Evolutionary conservation across 805 yeast species (phyloP), one percentile per base, ranked within the genome.

Genomic region (Hanseniaspora nectarophila): DNA sequence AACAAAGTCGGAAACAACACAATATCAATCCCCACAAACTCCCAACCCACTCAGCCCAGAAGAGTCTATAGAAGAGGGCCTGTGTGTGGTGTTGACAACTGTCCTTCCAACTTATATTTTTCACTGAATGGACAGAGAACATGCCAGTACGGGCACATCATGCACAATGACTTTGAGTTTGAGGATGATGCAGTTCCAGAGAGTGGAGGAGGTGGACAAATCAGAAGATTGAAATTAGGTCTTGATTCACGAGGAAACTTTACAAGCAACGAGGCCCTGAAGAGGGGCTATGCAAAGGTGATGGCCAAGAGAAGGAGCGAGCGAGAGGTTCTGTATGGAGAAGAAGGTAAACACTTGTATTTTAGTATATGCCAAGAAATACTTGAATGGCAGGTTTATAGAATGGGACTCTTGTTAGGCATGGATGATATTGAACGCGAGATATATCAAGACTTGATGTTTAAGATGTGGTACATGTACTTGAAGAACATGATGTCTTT

Each of bases 131-230:
- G 98, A 24, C 77, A 77, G 47, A 74, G 80, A 53, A 81, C 89
- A 10, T 90, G 98, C 63, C 90, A 85, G 60, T 82, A 76, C 61
- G 97, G 97, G 5, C 98, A 90, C 67, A 88, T 89, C 20, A 76
- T 78, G 65, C 90, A 81, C 57, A 88, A 89, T 33, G 83, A 81
- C 56, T 62, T 83, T 26, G 95, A 86, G 63, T 72, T 79, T 56
- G 85, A 84, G 56, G 90, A 86, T 60, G 95, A 86, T 44, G 88
- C 53, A 5, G 53, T 49, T 10, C 53, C 53, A 3, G 55, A 82
- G 76, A 33, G 64, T 65, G 68, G 63, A 43, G 57, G 57, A 8
- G 58, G 56, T 12, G 63, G 63, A n/a, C 73, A 73, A 12, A 68
- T 70, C 12, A 71, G 77, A 59, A 33, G 53, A 34, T 12, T 49